A percentile compares a stretch with the other conserved stretches of the same genome.
phyloP scores from a whole-genome alignment of 768 basidiomycete genomes.

The Hysterangium stoloniferum region DNA sequence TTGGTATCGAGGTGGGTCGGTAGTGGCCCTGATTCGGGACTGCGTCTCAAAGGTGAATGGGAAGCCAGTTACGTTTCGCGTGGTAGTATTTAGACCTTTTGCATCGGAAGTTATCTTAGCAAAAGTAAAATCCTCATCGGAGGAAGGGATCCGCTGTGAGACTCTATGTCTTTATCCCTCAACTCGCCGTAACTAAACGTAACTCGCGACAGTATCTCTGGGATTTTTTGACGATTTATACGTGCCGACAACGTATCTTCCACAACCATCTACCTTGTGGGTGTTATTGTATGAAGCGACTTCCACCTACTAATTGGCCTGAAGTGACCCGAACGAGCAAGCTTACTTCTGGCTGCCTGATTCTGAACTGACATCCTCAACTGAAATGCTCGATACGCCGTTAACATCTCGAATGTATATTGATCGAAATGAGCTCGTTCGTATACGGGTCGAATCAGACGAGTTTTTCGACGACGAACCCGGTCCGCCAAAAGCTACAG shows the following conservation, averaged over 20 bases:
- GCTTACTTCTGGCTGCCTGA: slow-evolving; percentile 74
- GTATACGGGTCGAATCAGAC: slow-evolving; percentile 72
- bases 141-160: slow-evolving; percentile 78
- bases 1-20: slow-evolving; percentile 78
- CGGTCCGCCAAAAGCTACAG: slow-evolving; percentile 67
- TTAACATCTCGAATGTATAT: slow-evolving; percentile 69
- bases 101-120: slow-evolving; percentile 83
- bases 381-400: slow-evolving; percentile 65
- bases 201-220: slow-evolving; percentile 51
- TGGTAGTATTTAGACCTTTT: slow-evolving; percentile 82
- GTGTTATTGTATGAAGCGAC: slow-evolving; percentile 19
- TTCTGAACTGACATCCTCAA: slow-evolving; percentile 34
- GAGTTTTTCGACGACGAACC: slow-evolving; percentile 85
- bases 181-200: not conserved
- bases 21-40: not conserved
- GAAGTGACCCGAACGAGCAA: slow-evolving; percentile 74
- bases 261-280: slow-evolving; percentile 74
- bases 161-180: slow-evolving; percentile 9
- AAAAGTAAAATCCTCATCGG: slow-evolving; percentile 80
- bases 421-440: slow-evolving; percentile 65
- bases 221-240: slow-evolving; percentile 95
- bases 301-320: not conserved
- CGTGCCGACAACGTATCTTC: slow-evolving; percentile 71
- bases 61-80: slow-evolving; percentile 67
- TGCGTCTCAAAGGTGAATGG: not conserved